A percentile compares a stretch with the other conserved stretches of the same genome.
Conservation (phyloP, 208 protist species). For the Angomonas deanei region DNA sequence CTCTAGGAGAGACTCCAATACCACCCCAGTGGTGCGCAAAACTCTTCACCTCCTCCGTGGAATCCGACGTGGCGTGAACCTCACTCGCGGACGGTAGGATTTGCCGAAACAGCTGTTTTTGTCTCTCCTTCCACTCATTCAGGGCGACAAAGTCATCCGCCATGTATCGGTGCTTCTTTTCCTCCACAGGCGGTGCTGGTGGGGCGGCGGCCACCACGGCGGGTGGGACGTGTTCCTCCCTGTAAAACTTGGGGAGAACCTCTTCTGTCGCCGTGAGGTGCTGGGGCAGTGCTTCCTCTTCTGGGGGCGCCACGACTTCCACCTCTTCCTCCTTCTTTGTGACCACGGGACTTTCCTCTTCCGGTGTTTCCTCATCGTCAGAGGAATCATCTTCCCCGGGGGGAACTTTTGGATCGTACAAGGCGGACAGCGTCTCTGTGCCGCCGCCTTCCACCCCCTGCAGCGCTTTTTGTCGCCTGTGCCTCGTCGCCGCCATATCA, state of each 20-base stretch:
- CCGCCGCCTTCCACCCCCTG: constrained; percentile 5
- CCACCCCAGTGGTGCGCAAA: constrained; percentile 66
- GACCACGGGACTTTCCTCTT: background rate
- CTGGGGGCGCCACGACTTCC: background rate
- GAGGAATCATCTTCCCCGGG: background rate
- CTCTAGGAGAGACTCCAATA: constrained; percentile 57
- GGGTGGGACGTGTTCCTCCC: background rate
- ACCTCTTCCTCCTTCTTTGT: background rate
- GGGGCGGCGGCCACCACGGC: background rate
- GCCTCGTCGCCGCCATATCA: constrained; percentile 31
- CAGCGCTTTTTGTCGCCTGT: constrained; percentile 24
- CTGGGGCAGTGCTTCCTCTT: background rate
- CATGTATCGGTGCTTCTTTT: constrained; percentile 14
- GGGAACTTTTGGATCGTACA: constrained; percentile 31
- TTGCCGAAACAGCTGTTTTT: constrained; percentile 35
- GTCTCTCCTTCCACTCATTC: constrained; percentile 55
- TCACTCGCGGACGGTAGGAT: constrained; percentile 14
- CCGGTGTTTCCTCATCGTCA: background rate
- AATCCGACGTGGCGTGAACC: background rate
- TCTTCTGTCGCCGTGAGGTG: background rate
- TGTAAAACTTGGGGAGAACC: background rate
- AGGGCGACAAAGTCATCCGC: constrained; percentile 50
- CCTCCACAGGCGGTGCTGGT: background rate
- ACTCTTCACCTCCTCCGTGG: constrained; percentile 1
- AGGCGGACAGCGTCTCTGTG: constrained; percentile 26